Percentiles rank a stretch among this genome's conserved stretches.
Evolutionary conservation across 2,329 filamentous ascomycete genomes (phyloP).

Genomic region (Penicillium sp.): DNA sequence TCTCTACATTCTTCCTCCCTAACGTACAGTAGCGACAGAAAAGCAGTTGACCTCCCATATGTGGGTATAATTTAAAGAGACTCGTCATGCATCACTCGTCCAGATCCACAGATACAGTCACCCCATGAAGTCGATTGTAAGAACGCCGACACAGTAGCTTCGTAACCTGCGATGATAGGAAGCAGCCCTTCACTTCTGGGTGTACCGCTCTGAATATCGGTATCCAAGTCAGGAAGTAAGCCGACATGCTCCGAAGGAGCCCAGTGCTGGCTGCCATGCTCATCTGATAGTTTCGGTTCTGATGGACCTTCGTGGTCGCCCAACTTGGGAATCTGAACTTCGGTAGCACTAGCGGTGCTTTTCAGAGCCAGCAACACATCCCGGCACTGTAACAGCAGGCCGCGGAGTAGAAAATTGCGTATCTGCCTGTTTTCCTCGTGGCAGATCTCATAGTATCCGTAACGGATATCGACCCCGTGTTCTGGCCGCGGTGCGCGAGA

Average conservation of each 20-base stretch:
- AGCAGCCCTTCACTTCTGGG: constrained; percentile 19
- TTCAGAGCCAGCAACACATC: constrained; percentile 22
- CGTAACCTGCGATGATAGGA: constrained; percentile 24
- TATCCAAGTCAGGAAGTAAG: constrained; percentile 6
- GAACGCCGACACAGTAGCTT: constrained; percentile 24
- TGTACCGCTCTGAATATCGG: constrained; percentile 1
- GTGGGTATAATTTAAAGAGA: constrained; percentile 6
- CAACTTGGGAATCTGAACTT: constrained; percentile 8
- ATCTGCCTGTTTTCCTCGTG: constrained; percentile 25
- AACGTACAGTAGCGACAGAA: constrained; percentile 5
- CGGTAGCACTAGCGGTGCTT: constrained; percentile 11
- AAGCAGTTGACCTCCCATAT: constrained; percentile 1
- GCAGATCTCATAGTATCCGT: constrained; percentile 27
- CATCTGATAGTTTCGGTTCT: constrained; percentile 3
- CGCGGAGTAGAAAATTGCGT: constrained; percentile 22
- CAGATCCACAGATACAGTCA: constrained; percentile 24
- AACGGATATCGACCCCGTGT: constrained; percentile 17
- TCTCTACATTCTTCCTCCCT: background rate
- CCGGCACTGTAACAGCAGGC: constrained; percentile 23
- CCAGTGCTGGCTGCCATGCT: constrained; percentile 9
- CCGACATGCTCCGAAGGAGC: constrained; percentile 3
- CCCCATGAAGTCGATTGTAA: constrained; percentile 21
- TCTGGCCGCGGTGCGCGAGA: constrained; percentile 11
- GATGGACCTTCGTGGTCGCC: constrained; percentile 7
- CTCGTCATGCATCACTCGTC: constrained; percentile 9